These are phyloP conservation scores for Pythium dissotocum DNA, from an alignment of 352 stramenopile species.

Conservation along the genomic window DNA sequence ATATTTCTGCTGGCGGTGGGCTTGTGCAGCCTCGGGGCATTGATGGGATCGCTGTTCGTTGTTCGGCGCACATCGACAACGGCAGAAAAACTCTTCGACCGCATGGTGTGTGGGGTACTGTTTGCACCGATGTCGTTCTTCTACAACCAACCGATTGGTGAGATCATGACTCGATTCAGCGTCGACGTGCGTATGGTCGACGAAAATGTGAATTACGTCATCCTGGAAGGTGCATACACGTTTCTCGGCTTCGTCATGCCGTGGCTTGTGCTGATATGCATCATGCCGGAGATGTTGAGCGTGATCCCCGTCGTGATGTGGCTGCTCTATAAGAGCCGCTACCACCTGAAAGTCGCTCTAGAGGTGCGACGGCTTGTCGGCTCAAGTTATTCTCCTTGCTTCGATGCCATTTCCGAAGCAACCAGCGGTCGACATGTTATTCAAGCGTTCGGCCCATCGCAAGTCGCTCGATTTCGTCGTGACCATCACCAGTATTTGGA, in stretches of 20 bases:
- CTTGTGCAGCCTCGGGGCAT: too few relatives aligned
- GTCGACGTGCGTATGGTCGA: conserved; percentile 22
- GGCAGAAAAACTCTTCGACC: conserved; percentile 10
- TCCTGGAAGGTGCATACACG: conserved; percentile 4
- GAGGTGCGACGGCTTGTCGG: conserved; percentile 20
- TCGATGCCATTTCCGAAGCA: conserved; percentile 6
- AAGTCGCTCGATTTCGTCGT: conserved; percentile 20
- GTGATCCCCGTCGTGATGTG: conserved; percentile 73
- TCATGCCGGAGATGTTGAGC: conserved; percentile 57
- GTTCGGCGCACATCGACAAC: conserved; percentile 14
- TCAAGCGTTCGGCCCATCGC: conserved; percentile 18
- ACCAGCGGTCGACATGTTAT: conserved; percentile 18
- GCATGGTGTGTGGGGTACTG: conserved; percentile 22
- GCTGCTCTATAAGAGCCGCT: conserved; percentile 22
- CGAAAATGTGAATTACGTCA: too few relatives aligned
- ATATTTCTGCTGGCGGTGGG: too few relatives aligned
- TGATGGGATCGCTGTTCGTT: too few relatives aligned
- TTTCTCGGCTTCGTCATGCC: conserved; percentile 27
- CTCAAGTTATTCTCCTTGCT: conserved; percentile 23
- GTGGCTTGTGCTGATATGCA: conserved; percentile 17
- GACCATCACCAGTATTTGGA: conserved; percentile 21
- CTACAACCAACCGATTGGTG: conserved; percentile 31
- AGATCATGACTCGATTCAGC: conserved; percentile 46
- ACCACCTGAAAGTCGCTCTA: conserved; percentile 22
- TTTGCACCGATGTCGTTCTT: conserved; percentile 40